phyloP scores from a whole-genome alignment of 495 filamentous ascomycete species.

The Apodospora peruviana region DNA sequence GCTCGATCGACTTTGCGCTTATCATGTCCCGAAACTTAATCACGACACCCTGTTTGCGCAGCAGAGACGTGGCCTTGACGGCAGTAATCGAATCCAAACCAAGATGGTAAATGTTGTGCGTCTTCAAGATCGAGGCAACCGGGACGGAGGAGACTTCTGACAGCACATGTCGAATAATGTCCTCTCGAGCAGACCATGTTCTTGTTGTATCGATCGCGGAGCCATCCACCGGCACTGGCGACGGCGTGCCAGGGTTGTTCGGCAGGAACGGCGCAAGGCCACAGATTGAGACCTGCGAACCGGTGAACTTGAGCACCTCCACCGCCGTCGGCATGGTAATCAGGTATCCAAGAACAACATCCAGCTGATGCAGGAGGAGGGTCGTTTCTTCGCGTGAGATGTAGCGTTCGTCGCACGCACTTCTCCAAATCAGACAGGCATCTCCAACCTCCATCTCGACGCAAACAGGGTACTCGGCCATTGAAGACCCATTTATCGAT shows the following conservation, averaged over 20 bases:
- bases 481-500: constrained; percentile 53
- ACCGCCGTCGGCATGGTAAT: constrained; percentile 33
- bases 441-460: constrained; percentile 65
- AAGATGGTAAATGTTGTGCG: constrained; percentile 73
- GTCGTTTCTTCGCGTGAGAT: constrained; percentile 34
- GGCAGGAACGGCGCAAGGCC: constrained; percentile 30
- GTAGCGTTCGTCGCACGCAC: constrained; percentile 58
- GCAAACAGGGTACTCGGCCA: constrained; percentile 74
- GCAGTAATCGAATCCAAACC: constrained; percentile 89
- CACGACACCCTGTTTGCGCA: constrained; percentile 53
- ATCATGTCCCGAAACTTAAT: constrained; percentile 63
- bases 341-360: constrained; percentile 49
- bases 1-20: constrained; percentile 53
- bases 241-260: not conserved
- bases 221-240: not conserved
- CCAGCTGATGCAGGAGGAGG: constrained; percentile 47
- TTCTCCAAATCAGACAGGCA: constrained; percentile 54
- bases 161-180: constrained; percentile 55
- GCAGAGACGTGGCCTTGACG: constrained; percentile 63
- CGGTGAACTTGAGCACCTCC: constrained; percentile 49
- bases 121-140: constrained; percentile 51
- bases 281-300: constrained; percentile 46
- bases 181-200: constrained; percentile 41
- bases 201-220: too few species aligned
- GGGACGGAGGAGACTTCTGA: constrained; percentile 58